Conservation (phyloP, 768 basidiomycete genomes). For the Amanita jacksonii region DNA sequence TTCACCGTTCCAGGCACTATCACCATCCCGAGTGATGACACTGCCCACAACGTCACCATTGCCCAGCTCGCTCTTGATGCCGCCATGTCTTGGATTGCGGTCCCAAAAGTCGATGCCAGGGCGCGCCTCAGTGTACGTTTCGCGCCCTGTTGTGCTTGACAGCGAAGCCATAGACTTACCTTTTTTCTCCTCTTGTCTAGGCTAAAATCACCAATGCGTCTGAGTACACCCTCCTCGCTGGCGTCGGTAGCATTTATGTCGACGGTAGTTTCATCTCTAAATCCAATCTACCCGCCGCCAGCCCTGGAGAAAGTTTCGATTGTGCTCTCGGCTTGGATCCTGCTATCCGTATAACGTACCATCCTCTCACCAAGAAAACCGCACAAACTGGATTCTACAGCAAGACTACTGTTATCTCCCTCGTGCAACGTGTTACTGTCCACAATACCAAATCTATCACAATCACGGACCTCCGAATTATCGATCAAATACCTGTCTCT, state of each 20-base stretch:
- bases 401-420: slow-evolving; percentile 21
- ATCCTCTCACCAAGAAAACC: slow-evolving; percentile 23
- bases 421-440: slow-evolving; percentile 27
- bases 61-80: slow-evolving; percentile 22
- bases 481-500: slow-evolving; percentile 29
- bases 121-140: slow-evolving; percentile 21
- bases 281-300: slow-evolving; percentile 23
- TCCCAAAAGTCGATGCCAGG: slow-evolving; percentile 26
- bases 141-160: background rate
- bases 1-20: slow-evolving; percentile 24
- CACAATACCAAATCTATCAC: slow-evolving; percentile 24
- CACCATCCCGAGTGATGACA: slow-evolving; percentile 22
- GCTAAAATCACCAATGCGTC: slow-evolving; percentile 30
- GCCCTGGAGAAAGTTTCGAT: slow-evolving; percentile 30
- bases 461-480: slow-evolving; percentile 19
- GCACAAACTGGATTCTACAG: slow-evolving; percentile 25
- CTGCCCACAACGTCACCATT: slow-evolving; percentile 24
- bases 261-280: slow-evolving; percentile 33
- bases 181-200: slow-evolving; percentile 14
- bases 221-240: slow-evolving; percentile 27
- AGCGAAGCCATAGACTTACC: background rate
- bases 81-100: slow-evolving; percentile 25
- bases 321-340: slow-evolving; percentile 32
- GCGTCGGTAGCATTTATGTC: slow-evolving; percentile 28
- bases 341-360: slow-evolving; percentile 29